Evolutionary conservation across 768 basidiomycete genomes (phyloP).

Genomic region (Chiua virens): DNA sequence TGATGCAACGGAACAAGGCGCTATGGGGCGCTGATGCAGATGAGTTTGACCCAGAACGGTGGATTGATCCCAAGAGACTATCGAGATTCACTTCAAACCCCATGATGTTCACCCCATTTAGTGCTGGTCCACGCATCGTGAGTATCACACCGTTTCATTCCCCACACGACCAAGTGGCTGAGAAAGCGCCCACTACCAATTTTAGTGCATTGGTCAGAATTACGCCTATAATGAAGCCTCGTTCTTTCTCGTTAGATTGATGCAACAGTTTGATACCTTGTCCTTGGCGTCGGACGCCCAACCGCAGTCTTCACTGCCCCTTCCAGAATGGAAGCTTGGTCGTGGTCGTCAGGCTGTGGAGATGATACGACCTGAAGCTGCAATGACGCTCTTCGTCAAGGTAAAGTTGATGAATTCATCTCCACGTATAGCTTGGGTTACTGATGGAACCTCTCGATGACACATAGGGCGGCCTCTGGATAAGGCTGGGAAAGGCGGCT

Average conservation of each 20-base stretch:
- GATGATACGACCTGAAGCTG: constrained; percentile 59
- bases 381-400: constrained; percentile 67
- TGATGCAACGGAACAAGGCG: constrained; percentile 64
- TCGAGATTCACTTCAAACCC: constrained; percentile 55
- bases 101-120: constrained; percentile 73
- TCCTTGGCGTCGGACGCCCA: constrained; percentile 61
- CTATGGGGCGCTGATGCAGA: constrained; percentile 79
- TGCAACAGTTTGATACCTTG: constrained; percentile 65
- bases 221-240: constrained; percentile 77
- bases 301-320: constrained; percentile 61
- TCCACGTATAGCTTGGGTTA: constrained; percentile 1
- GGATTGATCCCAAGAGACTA: constrained; percentile 61
- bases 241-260: constrained; percentile 66
- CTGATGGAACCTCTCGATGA: neutral
- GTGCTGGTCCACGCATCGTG: constrained; percentile 62
- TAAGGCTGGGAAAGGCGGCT: constrained; percentile 41
- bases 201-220: constrained; percentile 68
- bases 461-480: constrained; percentile 57
- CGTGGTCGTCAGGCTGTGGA: constrained; percentile 53
- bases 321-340: constrained; percentile 49
- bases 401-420: constrained; percentile 35
- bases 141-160: constrained; percentile 13
- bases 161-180: constrained; percentile 7
- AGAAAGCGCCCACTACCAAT: constrained; percentile 14
- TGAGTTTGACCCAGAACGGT: constrained; percentile 77